A percentile compares a stretch with the other conserved stretches of the same genome.
These are phyloP conservation scores for Pichia sp. DNA, from an alignment of 1,139 yeast species.

Conservation along the genomic window DNA sequence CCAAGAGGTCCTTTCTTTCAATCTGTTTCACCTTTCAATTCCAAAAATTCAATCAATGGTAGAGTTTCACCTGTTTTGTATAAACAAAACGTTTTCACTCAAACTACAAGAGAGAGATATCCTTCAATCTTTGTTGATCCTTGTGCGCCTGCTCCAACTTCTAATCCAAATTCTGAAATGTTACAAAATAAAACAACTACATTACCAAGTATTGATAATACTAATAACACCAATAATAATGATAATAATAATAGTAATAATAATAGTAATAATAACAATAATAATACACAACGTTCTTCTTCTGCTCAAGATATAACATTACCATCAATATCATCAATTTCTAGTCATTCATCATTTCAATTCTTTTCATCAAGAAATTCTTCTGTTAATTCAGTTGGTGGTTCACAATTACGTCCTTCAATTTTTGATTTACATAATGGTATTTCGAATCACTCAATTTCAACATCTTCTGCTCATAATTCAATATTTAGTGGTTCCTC, in stretches of 20 bases:
- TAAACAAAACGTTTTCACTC: slow-evolving; percentile 11
- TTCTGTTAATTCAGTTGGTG: slow-evolving; percentile 3
- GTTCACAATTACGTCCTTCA: slow-evolving; percentile 20
- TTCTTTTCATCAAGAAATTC: slow-evolving; percentile 5
- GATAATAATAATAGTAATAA: no score
- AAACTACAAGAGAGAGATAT: slow-evolving; percentile 25
- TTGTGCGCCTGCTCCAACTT: slow-evolving; percentile 29
- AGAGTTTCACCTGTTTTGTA: slow-evolving; percentile 11
- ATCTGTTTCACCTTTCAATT: background rate
- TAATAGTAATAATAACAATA: no score
- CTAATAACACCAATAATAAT: no score
- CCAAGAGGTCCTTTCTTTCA: background rate
- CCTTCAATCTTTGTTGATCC: slow-evolving; percentile 34
- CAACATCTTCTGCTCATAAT: slow-evolving; percentile 12
- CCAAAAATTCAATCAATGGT: no score
- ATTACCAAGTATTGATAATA: no score
- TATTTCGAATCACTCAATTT: slow-evolving; percentile 17
- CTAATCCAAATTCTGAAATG: slow-evolving; percentile 4
- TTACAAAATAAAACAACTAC: no score
- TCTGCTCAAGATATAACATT: slow-evolving; percentile 1
- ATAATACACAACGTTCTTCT: slow-evolving; percentile 1
- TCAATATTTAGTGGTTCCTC: slow-evolving; percentile 22
- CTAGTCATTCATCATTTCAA: slow-evolving; percentile 6
- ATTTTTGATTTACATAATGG: slow-evolving; percentile 18
- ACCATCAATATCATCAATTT: slow-evolving; percentile 12